Conservation (phyloP, 2,329 filamentous ascomycete species). For the Penicillium sp. region DNA sequence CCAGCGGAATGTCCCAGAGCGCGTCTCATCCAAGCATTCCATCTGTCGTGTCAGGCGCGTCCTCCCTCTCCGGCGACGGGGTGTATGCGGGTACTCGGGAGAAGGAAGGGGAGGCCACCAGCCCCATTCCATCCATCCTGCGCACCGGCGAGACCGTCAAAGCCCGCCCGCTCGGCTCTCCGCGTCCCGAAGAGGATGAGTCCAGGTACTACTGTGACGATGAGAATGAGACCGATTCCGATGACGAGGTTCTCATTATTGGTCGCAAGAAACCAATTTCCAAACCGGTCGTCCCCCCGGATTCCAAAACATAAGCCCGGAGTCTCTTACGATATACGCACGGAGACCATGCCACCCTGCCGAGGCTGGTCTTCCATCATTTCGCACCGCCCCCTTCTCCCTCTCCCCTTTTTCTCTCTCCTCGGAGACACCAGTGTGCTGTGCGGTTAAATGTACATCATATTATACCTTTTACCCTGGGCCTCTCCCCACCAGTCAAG, state of each 20-base stretch:
- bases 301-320: conserved; percentile 7
- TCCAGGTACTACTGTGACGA: conserved; percentile 38
- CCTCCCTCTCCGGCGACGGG: conserved; percentile 40
- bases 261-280: conserved; percentile 29
- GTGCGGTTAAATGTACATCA: no score
- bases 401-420: no score
- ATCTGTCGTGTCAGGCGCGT: conserved; percentile 41
- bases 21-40: conserved; percentile 45
- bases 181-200: conserved; percentile 33
- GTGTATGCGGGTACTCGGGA: conserved; percentile 19
- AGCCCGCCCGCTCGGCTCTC: conserved; percentile 18
- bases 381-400: no score
- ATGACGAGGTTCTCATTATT: conserved; percentile 40
- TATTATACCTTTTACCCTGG: no score
- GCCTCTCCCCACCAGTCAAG: no score
- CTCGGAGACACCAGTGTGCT: no score
- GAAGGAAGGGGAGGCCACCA: conserved; percentile 23
- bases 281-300: conserved; percentile 6
- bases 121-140: conserved; percentile 33
- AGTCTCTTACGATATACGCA: neutral
- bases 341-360: no score
- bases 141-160: conserved; percentile 41
- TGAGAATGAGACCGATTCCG: conserved; percentile 39
- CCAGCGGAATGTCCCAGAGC: conserved; percentile 44
- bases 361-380: no score